Percentiles rank a stretch among this genome's conserved stretches.
Conservation (phyloP, 306 rosid genomes). For the Corylus heterophylla region DNA sequence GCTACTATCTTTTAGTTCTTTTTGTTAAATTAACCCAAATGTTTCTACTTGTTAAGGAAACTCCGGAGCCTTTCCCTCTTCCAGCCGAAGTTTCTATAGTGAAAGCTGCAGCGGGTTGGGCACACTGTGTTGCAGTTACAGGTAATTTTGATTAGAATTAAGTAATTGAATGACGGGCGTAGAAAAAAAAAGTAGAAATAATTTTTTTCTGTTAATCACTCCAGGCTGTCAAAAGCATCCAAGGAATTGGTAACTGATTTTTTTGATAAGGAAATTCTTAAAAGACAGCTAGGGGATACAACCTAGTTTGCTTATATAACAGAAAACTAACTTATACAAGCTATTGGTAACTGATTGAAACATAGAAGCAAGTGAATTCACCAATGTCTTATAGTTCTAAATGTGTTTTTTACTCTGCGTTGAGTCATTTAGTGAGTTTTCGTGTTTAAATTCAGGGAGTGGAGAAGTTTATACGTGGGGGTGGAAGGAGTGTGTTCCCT, state of each 20-base stretch:
- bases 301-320: slow-evolving; percentile 16
- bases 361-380: neutral
- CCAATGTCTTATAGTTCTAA: neutral
- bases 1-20: neutral
- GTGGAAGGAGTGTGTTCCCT: slow-evolving; percentile 97
- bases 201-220: slow-evolving; percentile 15
- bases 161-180: slow-evolving; percentile 7
- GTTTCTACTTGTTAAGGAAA: slow-evolving; percentile 63
- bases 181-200: neutral
- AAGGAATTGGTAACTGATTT: neutral
- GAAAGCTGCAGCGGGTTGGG: slow-evolving; percentile 93
- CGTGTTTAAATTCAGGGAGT: slow-evolving; percentile 44
- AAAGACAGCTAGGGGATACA: slow-evolving; percentile 7
- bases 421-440: slow-evolving; percentile 17
- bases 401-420: neutral
- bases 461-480: slow-evolving; percentile 97
- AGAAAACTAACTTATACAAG: slow-evolving; percentile 7
- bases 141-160: slow-evolving; percentile 48
- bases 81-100: slow-evolving; percentile 65
- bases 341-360: slow-evolving; percentile 16
- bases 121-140: slow-evolving; percentile 84
- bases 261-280: slow-evolving; percentile 2
- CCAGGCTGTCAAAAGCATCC: slow-evolving; percentile 1
- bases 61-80: slow-evolving; percentile 90
- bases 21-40: slow-evolving; percentile 21